Evolutionary conservation across 306 rosid genomes (phyloP).

Genomic region (Acacia crassicarpa): DNA sequence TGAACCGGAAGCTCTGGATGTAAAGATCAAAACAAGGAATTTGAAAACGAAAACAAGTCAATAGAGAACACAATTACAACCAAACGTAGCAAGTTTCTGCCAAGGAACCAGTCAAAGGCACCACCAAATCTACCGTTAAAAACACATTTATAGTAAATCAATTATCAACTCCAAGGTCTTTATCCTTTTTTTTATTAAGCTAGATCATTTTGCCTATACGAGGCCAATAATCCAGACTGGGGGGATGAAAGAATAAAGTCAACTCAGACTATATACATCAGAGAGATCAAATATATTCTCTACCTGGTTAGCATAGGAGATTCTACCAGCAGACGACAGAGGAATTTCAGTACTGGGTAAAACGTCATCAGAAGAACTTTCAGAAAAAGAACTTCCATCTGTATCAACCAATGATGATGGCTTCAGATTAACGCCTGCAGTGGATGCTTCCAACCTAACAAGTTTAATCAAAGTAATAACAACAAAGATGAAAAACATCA

Average conservation of each 20-base stretch:
- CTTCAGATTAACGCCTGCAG: slow-evolving; percentile 60
- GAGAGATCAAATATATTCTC: slow-evolving; percentile 21
- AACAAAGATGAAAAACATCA: slow-evolving; percentile 25
- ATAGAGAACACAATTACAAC: background rate
- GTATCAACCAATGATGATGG: slow-evolving; percentile 43
- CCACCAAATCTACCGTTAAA: slow-evolving; percentile 2
- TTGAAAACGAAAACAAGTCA: background rate
- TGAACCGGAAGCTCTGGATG: slow-evolving; percentile 1
- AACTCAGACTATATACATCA: background rate
- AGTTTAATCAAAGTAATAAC: slow-evolving; percentile 23
- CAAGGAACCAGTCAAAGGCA: background rate
- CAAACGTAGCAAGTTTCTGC: background rate
- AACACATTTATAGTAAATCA: slow-evolving; percentile 17
- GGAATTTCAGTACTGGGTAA: slow-evolving; percentile 40
- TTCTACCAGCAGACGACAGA: slow-evolving; percentile 51
- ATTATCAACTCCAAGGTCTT: slow-evolving; percentile 19
- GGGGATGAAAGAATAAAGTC: background rate
- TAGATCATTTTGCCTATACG: background rate
- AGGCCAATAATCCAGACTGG: background rate
- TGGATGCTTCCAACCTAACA: slow-evolving; percentile 84
- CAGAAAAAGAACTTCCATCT: slow-evolving; percentile 36
- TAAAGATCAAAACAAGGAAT: slow-evolving; percentile 6
- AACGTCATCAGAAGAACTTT: slow-evolving; percentile 42
- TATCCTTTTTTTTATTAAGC: slow-evolving; percentile 17
- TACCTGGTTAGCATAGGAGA: slow-evolving; percentile 58